Percentiles rank a stretch among this genome's conserved stretches.
Evolutionary conservation across 2,329 filamentous ascomycete genomes (phyloP).

Genomic region (Monosporascus sp.): DNA sequence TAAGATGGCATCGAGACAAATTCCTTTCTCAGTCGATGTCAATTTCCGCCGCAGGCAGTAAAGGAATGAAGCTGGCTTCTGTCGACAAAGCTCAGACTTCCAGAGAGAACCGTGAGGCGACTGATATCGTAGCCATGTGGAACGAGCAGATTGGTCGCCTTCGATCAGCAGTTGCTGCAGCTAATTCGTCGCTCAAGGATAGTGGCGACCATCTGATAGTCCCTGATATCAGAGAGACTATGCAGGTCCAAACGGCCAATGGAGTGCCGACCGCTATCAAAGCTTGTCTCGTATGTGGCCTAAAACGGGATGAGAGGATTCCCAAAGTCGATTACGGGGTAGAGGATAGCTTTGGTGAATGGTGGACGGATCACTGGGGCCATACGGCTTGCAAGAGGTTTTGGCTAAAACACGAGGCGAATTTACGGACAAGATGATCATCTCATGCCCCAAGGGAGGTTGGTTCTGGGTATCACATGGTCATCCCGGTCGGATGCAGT

Average conservation of each 20-base stretch:
- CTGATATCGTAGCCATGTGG: conserved; percentile 73
- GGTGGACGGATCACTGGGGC: conserved; percentile 91
- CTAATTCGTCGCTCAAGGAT: conserved; percentile 42
- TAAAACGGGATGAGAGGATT: conserved; percentile 83
- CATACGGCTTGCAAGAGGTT: conserved; percentile 77
- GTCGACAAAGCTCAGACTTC: conserved; percentile 78
- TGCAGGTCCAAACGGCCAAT: conserved; percentile 64
- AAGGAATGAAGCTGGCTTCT: conserved; percentile 87
- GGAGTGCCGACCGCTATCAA: conserved; percentile 70
- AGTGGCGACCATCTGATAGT: conserved; percentile 42
- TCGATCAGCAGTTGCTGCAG: conserved; percentile 65
- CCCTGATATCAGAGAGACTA: conserved; percentile 67
- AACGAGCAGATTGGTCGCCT: conserved; percentile 70
- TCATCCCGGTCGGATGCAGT: too few species aligned
- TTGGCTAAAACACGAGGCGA: conserved; percentile 72
- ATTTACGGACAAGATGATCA: conserved; percentile 60
- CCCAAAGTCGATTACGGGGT: conserved; percentile 69
- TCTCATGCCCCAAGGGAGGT: too few species aligned
- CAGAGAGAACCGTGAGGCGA: conserved; percentile 79
- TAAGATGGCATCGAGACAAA: conserved; percentile 87
- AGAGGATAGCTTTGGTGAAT: conserved; percentile 91
- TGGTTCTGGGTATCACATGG: too few species aligned
- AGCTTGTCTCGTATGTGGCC: conserved; percentile 77
- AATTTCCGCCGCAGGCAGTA: conserved; percentile 71
- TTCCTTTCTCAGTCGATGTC: conserved; percentile 83